Evolutionary conservation across 108 stramenopile species (phyloP).

Genomic region (Pseudonitzschia delicatissima): DNA sequence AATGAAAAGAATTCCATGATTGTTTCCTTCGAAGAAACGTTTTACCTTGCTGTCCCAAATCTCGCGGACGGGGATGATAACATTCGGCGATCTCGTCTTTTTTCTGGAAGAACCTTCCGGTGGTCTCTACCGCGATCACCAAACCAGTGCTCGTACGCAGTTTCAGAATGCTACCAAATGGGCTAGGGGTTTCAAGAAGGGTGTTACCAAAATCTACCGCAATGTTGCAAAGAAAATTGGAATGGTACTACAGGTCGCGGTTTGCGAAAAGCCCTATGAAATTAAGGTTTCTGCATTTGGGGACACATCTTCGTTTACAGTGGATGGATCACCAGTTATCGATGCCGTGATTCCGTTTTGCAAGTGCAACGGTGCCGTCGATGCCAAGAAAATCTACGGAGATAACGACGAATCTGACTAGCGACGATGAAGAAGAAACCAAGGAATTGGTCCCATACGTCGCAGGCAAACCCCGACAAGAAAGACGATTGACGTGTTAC

Average conservation of each 20-base stretch:
- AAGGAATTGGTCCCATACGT: no score
- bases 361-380: background rate
- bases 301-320: no score
- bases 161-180: background rate
- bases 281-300: background rate
- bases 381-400: background rate
- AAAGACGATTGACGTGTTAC: no score
- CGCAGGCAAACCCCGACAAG: no score
- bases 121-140: background rate
- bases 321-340: background rate
- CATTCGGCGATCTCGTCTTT: background rate
- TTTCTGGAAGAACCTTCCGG: constrained; percentile 1
- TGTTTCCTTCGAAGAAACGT: background rate
- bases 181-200: background rate
- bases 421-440: no score
- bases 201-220: background rate
- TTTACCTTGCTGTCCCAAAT: constrained; percentile 3
- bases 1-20: background rate
- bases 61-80: background rate
- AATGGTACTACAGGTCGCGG: background rate
- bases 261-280: background rate
- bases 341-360: background rate
- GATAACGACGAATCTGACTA: no score
- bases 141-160: background rate
- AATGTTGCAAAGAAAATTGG: background rate